Conservation (phyloP, 768 basidiomycete species). For the Suillus paluster region DNA sequence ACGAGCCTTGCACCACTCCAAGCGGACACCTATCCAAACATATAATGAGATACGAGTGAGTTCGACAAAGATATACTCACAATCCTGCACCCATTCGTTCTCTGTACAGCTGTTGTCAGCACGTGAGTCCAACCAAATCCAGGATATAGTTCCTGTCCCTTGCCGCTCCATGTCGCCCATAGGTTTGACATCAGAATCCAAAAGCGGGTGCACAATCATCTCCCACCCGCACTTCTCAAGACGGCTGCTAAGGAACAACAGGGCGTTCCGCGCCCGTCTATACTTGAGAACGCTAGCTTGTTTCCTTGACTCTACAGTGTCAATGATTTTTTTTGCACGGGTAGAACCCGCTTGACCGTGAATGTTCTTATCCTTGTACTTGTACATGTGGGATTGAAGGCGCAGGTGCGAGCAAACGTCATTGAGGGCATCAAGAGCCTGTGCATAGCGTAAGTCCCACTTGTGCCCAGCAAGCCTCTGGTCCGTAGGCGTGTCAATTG, state of each 20-base stretch:
- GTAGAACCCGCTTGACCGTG: constrained; percentile 1
- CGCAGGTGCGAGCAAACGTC: constrained; percentile 33
- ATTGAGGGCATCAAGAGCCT: constrained; percentile 34
- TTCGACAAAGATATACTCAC: neutral
- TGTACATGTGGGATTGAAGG: constrained; percentile 30
- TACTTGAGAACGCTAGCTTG: neutral
- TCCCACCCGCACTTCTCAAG: neutral
- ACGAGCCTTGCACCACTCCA: constrained; percentile 3
- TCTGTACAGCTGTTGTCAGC: too few species aligned
- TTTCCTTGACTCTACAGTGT: neutral
- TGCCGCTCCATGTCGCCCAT: constrained; percentile 4
- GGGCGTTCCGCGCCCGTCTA: neutral
- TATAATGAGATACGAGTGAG: neutral
- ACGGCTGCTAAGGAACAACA: neutral
- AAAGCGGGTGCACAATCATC: neutral
- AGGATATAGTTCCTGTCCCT: too few species aligned
- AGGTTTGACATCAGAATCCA: neutral
- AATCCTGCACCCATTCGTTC: too few species aligned
- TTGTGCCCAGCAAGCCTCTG: constrained; percentile 21
- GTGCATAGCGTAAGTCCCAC: constrained; percentile 31
- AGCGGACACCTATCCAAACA: neutral
- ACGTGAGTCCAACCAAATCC: too few species aligned
- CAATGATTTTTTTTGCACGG: neutral
- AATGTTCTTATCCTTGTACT: constrained; percentile 32
- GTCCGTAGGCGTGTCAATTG: neutral